Conservation (phyloP, 1,139 yeast species). For the Tardiomyces depauwii region DNA sequence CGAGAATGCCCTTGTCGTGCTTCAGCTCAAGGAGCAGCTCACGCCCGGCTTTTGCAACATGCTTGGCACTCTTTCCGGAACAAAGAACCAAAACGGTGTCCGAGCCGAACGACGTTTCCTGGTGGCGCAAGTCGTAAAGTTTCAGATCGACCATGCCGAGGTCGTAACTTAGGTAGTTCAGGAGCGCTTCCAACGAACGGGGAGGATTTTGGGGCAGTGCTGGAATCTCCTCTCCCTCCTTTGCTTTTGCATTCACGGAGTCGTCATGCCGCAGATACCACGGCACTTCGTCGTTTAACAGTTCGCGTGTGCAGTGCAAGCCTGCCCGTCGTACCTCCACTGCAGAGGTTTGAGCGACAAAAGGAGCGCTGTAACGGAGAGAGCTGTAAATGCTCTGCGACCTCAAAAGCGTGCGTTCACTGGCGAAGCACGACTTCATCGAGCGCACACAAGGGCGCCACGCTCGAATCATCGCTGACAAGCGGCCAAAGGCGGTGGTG, state of each 20-base stretch:
- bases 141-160: constrained; percentile 55
- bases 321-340: background rate
- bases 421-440: too few species aligned
- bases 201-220: constrained; percentile 54
- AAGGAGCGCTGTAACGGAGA: too few species aligned
- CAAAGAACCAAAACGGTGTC: constrained; percentile 44
- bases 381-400: too few species aligned
- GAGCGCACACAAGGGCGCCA: too few species aligned
- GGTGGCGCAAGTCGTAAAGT: constrained; percentile 46
- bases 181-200: constrained; percentile 32
- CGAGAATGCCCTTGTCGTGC: constrained; percentile 30
- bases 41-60: constrained; percentile 58
- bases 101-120: constrained; percentile 34
- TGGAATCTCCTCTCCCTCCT: constrained; percentile 21
- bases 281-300: constrained; percentile 25
- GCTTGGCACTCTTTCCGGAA: constrained; percentile 73
- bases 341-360: too few species aligned
- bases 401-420: too few species aligned
- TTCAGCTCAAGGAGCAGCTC: constrained; percentile 43
- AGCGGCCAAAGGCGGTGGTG: too few species aligned
- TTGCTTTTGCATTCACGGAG: background rate
- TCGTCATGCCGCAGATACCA: constrained; percentile 49
- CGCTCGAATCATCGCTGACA: too few species aligned
- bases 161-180: constrained; percentile 40
- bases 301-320: background rate